phyloP scores from a whole-genome alignment of 208 protist genomes.

The Leishmania lainsoni region DNA sequence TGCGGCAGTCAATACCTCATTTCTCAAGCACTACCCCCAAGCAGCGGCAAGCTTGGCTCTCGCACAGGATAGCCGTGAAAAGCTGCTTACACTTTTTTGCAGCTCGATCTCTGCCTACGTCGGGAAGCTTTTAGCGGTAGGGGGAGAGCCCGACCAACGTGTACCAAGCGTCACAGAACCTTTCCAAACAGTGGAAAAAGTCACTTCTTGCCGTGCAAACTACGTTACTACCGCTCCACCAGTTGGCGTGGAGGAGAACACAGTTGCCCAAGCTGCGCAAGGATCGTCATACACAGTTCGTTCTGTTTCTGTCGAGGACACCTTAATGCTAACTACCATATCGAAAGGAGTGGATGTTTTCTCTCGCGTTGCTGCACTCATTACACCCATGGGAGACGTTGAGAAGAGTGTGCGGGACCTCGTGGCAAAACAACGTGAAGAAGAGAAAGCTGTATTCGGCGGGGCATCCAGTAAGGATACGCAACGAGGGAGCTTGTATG shows the following conservation, averaged over 20 bases:
- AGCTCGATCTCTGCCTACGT: constrained; percentile 3
- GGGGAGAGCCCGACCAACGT: too few species aligned
- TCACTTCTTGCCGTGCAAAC: neutral
- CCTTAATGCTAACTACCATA: neutral
- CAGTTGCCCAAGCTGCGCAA: neutral
- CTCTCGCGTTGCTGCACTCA: neutral
- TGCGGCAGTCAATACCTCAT: neutral
- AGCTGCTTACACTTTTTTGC: neutral
- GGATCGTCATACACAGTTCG: neutral
- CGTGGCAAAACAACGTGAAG: neutral
- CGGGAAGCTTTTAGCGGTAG: constrained; percentile 5
- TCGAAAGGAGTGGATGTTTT: neutral
- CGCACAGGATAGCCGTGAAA: neutral
- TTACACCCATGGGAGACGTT: neutral
- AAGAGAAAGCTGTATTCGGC: neutral
- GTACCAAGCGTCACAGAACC: neutral
- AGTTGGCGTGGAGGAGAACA: too few species aligned
- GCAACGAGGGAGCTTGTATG: neutral
- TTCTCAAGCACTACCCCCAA: neutral
- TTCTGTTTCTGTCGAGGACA: constrained; percentile 2
- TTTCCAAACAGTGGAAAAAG: neutral
- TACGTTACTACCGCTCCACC: neutral
- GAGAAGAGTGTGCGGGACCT: neutral
- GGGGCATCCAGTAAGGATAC: neutral
- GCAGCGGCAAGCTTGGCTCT: neutral